Conservation (phyloP, 768 basidiomycete species). For the Hericium erinaceus region DNA sequence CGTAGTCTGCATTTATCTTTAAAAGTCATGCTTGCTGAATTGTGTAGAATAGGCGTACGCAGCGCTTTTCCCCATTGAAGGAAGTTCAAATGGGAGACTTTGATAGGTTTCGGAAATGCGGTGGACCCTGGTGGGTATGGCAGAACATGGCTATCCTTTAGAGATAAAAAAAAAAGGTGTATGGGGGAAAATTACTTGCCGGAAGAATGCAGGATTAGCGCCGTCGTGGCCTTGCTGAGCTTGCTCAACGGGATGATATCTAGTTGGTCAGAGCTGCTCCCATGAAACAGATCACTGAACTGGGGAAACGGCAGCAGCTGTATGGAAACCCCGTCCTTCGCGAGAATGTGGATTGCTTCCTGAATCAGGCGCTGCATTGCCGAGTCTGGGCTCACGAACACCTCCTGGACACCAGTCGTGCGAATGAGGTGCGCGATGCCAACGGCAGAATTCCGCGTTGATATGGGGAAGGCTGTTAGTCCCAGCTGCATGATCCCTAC, state of each 20-base stretch:
- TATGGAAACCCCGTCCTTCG: too few relatives aligned
- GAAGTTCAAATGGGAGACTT: too few relatives aligned
- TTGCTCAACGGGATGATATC: neutral
- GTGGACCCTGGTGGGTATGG: neutral
- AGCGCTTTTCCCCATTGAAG: neutral
- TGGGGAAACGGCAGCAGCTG: too few relatives aligned
- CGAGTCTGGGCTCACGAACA: neutral
- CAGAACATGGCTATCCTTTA: too few relatives aligned
- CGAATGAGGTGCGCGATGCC: conserved; percentile 1
- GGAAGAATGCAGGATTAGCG: neutral
- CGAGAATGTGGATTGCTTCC: neutral
- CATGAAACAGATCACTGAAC: neutral
- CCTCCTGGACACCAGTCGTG: neutral
- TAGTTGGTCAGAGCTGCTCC: neutral
- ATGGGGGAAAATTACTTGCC: neutral
- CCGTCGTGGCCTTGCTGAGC: neutral
- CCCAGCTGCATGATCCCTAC: conserved; percentile 18
- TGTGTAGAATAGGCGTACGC: neutral
- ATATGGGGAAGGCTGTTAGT: neutral
- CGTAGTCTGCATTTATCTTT: neutral
- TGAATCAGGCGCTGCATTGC: neutral
- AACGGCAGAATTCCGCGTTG: conserved; percentile 1
- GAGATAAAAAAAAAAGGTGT: neutral
- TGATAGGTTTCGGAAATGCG: neutral
- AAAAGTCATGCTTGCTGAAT: too few relatives aligned